These are phyloP conservation scores for Kickxella alabastrina DNA, from an alignment of 192 early-diverging fungal genomes.

Conservation along the genomic window DNA sequence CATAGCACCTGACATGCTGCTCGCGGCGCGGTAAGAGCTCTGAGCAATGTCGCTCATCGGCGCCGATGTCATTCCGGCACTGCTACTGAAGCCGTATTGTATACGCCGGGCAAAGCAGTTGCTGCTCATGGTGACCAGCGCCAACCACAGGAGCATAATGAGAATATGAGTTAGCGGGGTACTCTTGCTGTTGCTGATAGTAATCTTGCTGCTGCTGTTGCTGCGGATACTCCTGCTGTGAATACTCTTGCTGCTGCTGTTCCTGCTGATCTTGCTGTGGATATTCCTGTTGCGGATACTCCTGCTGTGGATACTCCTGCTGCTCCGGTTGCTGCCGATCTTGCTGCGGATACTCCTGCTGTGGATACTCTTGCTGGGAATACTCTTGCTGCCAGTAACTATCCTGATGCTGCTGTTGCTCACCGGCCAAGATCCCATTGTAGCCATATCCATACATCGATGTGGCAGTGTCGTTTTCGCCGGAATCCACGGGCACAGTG, in stretches of 20 bases:
- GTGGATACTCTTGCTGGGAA: background rate
- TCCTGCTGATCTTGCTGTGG: background rate
- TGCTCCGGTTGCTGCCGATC: background rate
- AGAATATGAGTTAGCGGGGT: background rate
- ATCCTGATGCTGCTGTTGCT: conserved; percentile 8
- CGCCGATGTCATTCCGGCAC: background rate
- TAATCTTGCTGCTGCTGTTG: conserved; percentile 8
- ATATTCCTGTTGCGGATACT: background rate
- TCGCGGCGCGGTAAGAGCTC: conserved; percentile 4
- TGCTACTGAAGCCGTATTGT: background rate
- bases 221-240: background rate
- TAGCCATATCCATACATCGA: background rate
- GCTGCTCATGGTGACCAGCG: background rate
- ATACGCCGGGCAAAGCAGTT: background rate
- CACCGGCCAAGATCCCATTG: background rate
- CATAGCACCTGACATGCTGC: conserved; percentile 11
- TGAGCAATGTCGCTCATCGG: background rate
- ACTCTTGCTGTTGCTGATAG: background rate
- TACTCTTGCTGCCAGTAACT: background rate
- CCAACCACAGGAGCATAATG: background rate
- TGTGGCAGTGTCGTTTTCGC: background rate
- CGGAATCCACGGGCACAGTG: background rate
- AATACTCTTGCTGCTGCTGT: background rate
- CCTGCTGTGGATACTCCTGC: background rate
- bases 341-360: background rate